These are phyloP conservation scores for Akanthomyces muscarius DNA, from an alignment of 2,329 filamentous ascomycete species.

Conservation along the genomic window DNA sequence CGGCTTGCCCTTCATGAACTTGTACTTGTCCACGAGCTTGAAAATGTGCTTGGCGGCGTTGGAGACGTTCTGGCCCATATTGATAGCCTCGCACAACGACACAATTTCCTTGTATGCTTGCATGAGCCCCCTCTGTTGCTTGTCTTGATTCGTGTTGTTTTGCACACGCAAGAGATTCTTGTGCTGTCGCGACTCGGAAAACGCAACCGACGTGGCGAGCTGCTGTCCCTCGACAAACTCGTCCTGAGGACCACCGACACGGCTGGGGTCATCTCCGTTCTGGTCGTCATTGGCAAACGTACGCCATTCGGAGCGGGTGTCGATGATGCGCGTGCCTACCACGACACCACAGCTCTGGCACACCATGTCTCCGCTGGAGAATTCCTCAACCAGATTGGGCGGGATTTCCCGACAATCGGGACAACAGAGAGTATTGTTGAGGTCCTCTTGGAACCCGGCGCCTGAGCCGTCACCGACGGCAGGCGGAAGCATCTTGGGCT, in stretches of 20 bases:
- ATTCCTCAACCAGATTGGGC: slow-evolving; percentile 91
- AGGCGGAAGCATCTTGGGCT: slow-evolving; percentile 44
- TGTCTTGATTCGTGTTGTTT: slow-evolving; percentile 80
- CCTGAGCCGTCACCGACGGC: slow-evolving; percentile 30
- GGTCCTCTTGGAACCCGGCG: slow-evolving; percentile 67
- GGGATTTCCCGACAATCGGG: slow-evolving; percentile 87
- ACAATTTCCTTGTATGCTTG: slow-evolving; percentile 88
- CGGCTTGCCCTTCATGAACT: slow-evolving; percentile 91
- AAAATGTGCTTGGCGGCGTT: slow-evolving; percentile 93
- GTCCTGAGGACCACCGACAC: slow-evolving; percentile 93
- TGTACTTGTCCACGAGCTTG: slow-evolving; percentile 90
- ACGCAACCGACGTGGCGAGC: slow-evolving; percentile 83
- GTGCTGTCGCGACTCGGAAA: slow-evolving; percentile 67
- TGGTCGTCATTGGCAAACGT: slow-evolving; percentile 99
- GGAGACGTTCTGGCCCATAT: slow-evolving; percentile 73
- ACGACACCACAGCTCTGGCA: slow-evolving; percentile 90
- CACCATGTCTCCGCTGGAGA: slow-evolving; percentile 86
- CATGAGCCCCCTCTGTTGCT: slow-evolving; percentile 75
- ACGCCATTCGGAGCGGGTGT: slow-evolving; percentile 96
- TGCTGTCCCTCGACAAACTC: slow-evolving; percentile 86
- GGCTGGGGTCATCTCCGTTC: slow-evolving; percentile 91
- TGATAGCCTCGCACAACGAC: slow-evolving; percentile 78
- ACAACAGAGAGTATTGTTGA: slow-evolving; percentile 82
- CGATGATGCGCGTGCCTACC: slow-evolving; percentile 84
- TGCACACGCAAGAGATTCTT: slow-evolving; percentile 79